Evolutionary conservation across 352 stramenopile species (phyloP).

Genomic region (Phytophthora sp.): DNA sequence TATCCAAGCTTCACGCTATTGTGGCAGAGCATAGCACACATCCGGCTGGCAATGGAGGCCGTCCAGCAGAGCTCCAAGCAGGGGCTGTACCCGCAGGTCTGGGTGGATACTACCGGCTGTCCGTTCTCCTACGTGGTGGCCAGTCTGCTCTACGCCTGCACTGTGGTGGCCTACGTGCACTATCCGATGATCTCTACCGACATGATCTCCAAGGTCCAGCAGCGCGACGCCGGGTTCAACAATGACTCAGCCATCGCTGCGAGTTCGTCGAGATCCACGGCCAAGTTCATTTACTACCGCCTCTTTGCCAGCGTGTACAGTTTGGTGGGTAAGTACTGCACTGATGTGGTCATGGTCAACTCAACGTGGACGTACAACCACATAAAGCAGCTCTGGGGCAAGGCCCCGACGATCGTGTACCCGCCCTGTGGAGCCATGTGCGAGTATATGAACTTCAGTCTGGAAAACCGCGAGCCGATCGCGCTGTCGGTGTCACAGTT

Average conservation of each 20-base stretch:
- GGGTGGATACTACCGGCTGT: slow-evolving; percentile 98
- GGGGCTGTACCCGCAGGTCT: slow-evolving; percentile 85
- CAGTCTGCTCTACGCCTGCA: slow-evolving; percentile 80
- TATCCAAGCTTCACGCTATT: slow-evolving; percentile 96
- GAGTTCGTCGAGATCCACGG: slow-evolving; percentile 77
- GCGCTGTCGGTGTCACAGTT: slow-evolving; percentile 98
- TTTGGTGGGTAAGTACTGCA: slow-evolving; percentile 82
- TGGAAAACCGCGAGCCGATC: slow-evolving; percentile 66
- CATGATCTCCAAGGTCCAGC: slow-evolving; percentile 96
- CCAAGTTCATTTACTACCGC: slow-evolving; percentile 97
- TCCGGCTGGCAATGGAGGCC: slow-evolving; percentile 90
- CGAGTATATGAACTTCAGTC: slow-evolving; percentile 71
- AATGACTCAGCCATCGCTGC: slow-evolving; percentile 88
- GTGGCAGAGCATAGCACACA: slow-evolving; percentile 95
- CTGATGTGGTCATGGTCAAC: slow-evolving; percentile 96
- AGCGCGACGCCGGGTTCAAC: slow-evolving; percentile 94
- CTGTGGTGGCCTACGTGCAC: slow-evolving; percentile 97
- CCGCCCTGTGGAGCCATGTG: slow-evolving; percentile 94
- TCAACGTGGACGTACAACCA: slow-evolving; percentile 98
- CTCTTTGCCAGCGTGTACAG: slow-evolving; percentile 95
- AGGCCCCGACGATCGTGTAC: slow-evolving; percentile 88
- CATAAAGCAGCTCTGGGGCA: slow-evolving; percentile 94
- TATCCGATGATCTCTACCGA: slow-evolving; percentile 99
- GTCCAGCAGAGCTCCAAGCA: slow-evolving; percentile 62
- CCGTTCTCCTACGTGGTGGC: slow-evolving; percentile 97